Evolutionary conservation across 371 early-diverging fungal species (phyloP), one percentile per base, ranked within the genome.

Genomic region (Zopfochytrium polystomum): DNA sequence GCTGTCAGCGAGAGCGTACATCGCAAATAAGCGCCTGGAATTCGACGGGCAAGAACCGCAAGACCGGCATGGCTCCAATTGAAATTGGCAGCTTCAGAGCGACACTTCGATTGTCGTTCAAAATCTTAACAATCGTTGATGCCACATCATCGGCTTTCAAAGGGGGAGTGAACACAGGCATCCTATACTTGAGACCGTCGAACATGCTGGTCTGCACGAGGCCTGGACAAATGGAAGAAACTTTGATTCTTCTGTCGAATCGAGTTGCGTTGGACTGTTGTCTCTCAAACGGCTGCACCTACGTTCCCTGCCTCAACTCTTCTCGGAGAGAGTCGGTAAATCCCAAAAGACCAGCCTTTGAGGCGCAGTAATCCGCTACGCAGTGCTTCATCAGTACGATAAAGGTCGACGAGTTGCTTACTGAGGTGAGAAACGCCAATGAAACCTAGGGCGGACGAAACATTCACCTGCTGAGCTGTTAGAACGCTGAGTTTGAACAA

Each of bases 321-420:
- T 80, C 76, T 22, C 82, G 81, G 7, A 85, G 65, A 7, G 74
- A 35, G 62, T 85, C 84, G 23, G 73, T 75, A 54, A 83, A 78
- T 3, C 78, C 70, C 30, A 69, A 67, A 18, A 77, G 64, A 3
- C 75, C 86, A 20, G 79, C 73, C 56, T 85, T 85, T 34, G 83
- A 78, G 6, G 84, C 82, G 45, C 79, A 76, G 62, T 85, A 85
- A 59, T 78, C 82, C 11, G 78, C 83, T 79, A 58, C 29, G 6
- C 50, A 13, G 18, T 42, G 53, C 34, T 53, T 53, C 34, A n/a
- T 13, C 22, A 45, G 22, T 26, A 15, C 22, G 13, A 23, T 27
- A 45, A 27, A 23, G 30, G 5, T 23, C 27, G 4, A 26, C 6
- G 27, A 9, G 15, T 45, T 9, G 15, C 31, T 35, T 30, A 52